Base-by-base conservation (phyloP, 2,329 filamentous ascomycete genomes). In the Pochonia chlamydosporia region DNA sequence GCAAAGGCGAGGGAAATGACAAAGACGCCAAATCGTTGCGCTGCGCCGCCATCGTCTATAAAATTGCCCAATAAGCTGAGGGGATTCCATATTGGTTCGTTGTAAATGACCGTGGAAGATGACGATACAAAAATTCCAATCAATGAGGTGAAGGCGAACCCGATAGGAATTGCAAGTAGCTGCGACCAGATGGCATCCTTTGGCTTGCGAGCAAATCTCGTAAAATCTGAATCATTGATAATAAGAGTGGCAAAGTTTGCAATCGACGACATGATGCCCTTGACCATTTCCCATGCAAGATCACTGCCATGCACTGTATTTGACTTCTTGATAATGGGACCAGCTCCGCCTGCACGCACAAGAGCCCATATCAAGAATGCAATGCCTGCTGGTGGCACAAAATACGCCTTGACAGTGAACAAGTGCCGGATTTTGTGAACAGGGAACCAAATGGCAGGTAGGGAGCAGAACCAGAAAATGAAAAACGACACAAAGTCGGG, bases 221-320 rank as follows among this genome's bases (percentile, higher is more conserved):
- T 75, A 63, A 95, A 96, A 60, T 95, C 89, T 0, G 87, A 87
- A 55, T 88, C 84, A 63, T 95, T 84, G 50, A 85, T 77, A 55
- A 96, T 93, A 28, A 96, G 75, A 0, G 90, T 89, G 1, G 89
- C 87, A 60, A 96, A 96, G 69, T 96, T 96, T 57, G 88, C 87
- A 54, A 96, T 90, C 4, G 87, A 84, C 21, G 79, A 84, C 89
- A 96, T 95, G 67, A 95, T 84, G 31, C 89, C 89, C 51, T 84
- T 85, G 50, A 96, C 78, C 49, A 96, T 82, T 21, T 82, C 79
- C 91, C 91, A 96, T 2, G 74, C 89, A 3, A 96, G 74, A 0
- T 75, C 75, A 50, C 79, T 84, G 24, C 90, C 90, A 4, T 79
- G 68, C 4, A 81, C 66, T 4, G 70, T 79, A 40, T 79, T 76